Conservation (phyloP, 495 filamentous ascomycete species). For the Arthonia radiata region DNA sequence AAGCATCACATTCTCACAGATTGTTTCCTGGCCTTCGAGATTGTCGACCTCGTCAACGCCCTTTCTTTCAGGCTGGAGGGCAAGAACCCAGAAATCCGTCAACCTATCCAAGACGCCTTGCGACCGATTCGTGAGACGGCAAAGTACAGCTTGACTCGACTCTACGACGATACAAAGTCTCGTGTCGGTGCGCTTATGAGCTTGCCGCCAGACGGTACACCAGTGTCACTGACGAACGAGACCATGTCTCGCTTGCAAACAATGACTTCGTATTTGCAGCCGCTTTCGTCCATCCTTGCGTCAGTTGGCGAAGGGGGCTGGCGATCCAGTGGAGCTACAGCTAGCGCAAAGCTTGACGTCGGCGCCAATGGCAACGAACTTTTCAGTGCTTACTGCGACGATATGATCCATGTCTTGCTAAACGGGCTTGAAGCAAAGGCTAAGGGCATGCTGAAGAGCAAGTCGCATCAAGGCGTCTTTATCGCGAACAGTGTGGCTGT, state of each 20-base stretch:
- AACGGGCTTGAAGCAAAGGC: constrained; percentile 52
- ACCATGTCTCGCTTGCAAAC: constrained; percentile 70
- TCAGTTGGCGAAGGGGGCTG: constrained; percentile 86
- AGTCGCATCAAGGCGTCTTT: constrained; percentile 63
- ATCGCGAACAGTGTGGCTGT: constrained; percentile 71
- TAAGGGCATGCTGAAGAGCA: constrained; percentile 48
- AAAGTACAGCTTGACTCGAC: constrained; percentile 56
- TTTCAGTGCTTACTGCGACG: constrained; percentile 64
- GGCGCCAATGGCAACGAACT: constrained; percentile 73
- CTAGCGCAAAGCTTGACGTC: constrained; percentile 52
- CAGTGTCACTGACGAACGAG: constrained; percentile 54
- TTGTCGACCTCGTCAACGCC: constrained; percentile 70
- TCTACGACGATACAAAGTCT: constrained; percentile 68
- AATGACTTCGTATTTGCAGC: constrained; percentile 67
- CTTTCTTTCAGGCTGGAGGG: constrained; percentile 57
- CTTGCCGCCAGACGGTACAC: constrained; percentile 57
- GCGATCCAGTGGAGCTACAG: constrained; percentile 27
- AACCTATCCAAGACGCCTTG: constrained; percentile 55
- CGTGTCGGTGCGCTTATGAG: constrained; percentile 31
- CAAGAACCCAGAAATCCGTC: constrained; percentile 67
- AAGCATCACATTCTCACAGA: constrained; percentile 68
- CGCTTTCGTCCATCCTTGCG: constrained; percentile 69
- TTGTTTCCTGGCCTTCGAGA: constrained; percentile 89
- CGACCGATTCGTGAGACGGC: constrained; percentile 80
- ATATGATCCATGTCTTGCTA: constrained; percentile 65